Percentiles rank a stretch among this genome's conserved stretches.
Conservation (phyloP, 2,329 filamentous ascomycete genomes). For the Colletotrichum costaricense region DNA sequence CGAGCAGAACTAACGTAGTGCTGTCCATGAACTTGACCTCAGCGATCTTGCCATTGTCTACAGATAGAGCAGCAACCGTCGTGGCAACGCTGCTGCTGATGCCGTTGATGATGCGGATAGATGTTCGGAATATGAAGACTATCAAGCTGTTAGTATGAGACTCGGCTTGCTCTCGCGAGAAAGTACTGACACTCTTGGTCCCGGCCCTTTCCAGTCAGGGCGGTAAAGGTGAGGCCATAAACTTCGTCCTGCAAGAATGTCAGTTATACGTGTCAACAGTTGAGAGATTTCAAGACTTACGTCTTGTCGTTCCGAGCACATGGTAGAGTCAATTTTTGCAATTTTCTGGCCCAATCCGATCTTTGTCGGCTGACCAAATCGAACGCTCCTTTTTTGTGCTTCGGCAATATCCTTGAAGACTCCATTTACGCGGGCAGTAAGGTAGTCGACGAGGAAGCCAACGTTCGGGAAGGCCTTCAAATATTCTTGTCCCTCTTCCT, state of each 20-base stretch:
- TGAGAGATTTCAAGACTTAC: constrained; percentile 43
- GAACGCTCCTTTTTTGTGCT: constrained; percentile 74
- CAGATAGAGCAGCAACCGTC: constrained; percentile 52
- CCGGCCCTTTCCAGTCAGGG: constrained; percentile 51
- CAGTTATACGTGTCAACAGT: neutral
- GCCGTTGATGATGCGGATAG: constrained; percentile 66
- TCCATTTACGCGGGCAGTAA: constrained; percentile 67
- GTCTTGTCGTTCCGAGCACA: constrained; percentile 53
- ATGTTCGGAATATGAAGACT: constrained; percentile 68
- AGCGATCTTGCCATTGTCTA: constrained; percentile 58
- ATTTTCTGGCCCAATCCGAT: constrained; percentile 57
- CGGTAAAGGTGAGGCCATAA: constrained; percentile 52
- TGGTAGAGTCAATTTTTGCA: constrained; percentile 67
- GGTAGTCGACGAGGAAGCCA: constrained; percentile 70
- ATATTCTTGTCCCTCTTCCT: constrained; percentile 57
- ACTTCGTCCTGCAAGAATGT: constrained; percentile 44
- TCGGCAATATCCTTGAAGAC: constrained; percentile 77
- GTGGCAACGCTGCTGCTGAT: constrained; percentile 62
- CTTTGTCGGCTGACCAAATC: constrained; percentile 68
- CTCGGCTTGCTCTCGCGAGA: neutral
- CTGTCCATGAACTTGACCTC: constrained; percentile 78
- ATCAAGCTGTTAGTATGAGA: constrained; percentile 40
- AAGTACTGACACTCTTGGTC: constrained; percentile 49
- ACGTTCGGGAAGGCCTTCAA: constrained; percentile 68
- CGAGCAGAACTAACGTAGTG: constrained; percentile 68